phyloP scores from a whole-genome alignment of 179 eudicot genomes.

The Silene noctiflora region DNA sequence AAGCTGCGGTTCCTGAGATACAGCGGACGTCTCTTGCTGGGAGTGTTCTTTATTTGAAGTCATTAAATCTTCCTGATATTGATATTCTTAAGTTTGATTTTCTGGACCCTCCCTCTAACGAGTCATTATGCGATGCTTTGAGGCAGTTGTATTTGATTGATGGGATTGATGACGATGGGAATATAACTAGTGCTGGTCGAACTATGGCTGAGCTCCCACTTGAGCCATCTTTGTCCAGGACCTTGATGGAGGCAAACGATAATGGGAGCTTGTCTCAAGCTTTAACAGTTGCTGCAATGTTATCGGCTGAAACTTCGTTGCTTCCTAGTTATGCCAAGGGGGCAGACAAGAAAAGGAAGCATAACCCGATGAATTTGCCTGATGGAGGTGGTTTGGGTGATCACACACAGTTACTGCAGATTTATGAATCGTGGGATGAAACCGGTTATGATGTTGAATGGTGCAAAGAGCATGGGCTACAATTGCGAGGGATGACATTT shows the following conservation, averaged over 20 bases:
- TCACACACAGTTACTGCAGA: constrained; percentile 87
- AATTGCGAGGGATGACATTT: constrained; percentile 93
- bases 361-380: constrained; percentile 60
- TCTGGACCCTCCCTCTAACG: constrained; percentile 84
- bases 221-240: constrained; percentile 97
- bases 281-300: constrained; percentile 89
- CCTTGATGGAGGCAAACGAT: constrained; percentile 85
- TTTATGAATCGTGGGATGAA: constrained; percentile 81
- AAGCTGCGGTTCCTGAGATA: constrained; percentile 94
- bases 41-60: constrained; percentile 87
- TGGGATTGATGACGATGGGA: constrained; percentile 86
- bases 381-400: constrained; percentile 94
- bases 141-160: constrained; percentile 91
- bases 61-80: constrained; percentile 87
- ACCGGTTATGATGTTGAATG: constrained; percentile 61
- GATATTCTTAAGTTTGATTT: constrained; percentile 91
- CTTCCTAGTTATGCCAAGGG: constrained; percentile 71
- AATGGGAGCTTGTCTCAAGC: constrained; percentile 84
- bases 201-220: constrained; percentile 94
- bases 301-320: constrained; percentile 87
- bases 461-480: constrained; percentile 85
- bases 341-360: constrained; percentile 85
- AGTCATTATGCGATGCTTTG: constrained; percentile 85
- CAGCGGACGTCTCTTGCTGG: constrained; percentile 95
- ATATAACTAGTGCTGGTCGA: constrained; percentile 66